Evolutionary conservation across 2,329 filamentous ascomycete species (phyloP).

Genomic region (Ophiosphaerella narmari): DNA sequence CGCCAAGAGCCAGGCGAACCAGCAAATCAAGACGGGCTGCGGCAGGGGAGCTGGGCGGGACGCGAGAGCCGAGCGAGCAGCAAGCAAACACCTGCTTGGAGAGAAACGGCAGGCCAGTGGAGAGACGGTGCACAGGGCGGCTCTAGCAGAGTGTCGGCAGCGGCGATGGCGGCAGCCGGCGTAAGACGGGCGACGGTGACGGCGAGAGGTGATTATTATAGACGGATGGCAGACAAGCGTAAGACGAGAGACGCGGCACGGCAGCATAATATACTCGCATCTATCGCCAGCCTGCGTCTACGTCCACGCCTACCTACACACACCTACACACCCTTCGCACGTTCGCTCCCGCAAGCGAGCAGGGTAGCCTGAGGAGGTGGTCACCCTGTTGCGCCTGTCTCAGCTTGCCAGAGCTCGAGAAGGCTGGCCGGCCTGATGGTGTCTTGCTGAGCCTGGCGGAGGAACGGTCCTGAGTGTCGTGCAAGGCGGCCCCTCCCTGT

Average conservation of each 20-base stretch:
- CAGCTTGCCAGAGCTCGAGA: slow-evolving; percentile 11
- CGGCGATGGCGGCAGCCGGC: no score
- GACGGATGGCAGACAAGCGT: no score
- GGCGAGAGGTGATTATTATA: no score
- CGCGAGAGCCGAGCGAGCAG: neutral
- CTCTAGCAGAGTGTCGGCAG: no score
- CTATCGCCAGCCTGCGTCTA: no score
- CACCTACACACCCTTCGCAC: neutral
- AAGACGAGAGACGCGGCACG: slow-evolving; percentile 12
- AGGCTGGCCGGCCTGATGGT: no score
- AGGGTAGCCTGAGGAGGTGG: slow-evolving; percentile 38
- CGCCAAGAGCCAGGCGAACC: no score
- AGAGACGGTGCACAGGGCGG: no score
- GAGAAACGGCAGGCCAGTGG: slow-evolving; percentile 3
- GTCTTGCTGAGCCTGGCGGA: no score
- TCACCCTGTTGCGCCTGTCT: slow-evolving; percentile 31
- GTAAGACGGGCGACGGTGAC: no score
- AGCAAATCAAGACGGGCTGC: no score
- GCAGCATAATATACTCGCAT: slow-evolving; percentile 20
- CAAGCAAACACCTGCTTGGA: neutral
- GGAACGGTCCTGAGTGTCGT: no score
- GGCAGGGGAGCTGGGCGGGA: slow-evolving; percentile 15
- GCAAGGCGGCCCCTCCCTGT: neutral
- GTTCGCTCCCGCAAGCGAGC: slow-evolving; percentile 14
- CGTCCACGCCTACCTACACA: neutral